phyloP scores from a whole-genome alignment of 1,284 basidiomycete genomes.

The Naganishia cerealis region DNA sequence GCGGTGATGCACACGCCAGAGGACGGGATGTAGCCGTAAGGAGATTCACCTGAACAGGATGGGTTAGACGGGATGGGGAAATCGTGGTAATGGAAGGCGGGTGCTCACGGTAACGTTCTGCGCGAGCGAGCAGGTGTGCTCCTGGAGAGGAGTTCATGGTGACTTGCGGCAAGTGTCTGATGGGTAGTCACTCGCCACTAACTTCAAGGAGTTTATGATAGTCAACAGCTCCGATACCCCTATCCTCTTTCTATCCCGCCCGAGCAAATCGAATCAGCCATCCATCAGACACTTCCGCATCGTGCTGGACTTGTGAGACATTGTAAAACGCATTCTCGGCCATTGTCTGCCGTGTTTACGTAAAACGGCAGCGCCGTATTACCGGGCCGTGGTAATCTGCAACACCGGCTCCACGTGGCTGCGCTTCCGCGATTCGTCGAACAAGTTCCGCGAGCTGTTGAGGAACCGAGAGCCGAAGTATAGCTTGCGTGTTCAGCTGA shows the following conservation, averaged over 20 bases:
- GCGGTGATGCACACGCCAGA: slow-evolving; percentile 41
- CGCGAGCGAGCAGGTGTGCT: neutral
- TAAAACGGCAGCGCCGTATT: neutral
- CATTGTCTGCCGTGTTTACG: slow-evolving; percentile 5
- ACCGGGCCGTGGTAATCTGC: neutral
- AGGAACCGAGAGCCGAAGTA: too few relatives aligned
- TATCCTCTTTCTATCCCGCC: too few relatives aligned
- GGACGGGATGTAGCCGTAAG: slow-evolving; percentile 50
- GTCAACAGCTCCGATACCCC: too few relatives aligned
- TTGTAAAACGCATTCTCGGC: slow-evolving; percentile 4
- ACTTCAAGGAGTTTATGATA: too few relatives aligned
- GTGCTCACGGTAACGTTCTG: slow-evolving; percentile 9
- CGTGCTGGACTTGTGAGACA: neutral
- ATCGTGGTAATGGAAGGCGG: neutral
- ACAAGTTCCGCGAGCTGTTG: too few relatives aligned
- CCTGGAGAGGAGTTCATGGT: neutral
- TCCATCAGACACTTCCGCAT: too few relatives aligned
- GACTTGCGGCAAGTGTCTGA: too few relatives aligned
- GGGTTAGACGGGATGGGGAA: neutral
- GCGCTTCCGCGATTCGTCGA: too few relatives aligned
- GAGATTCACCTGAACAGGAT: slow-evolving; percentile 2
- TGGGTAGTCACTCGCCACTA: too few relatives aligned
- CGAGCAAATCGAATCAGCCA: too few relatives aligned
- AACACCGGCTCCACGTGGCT: too few relatives aligned
- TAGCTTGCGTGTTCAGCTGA: too few relatives aligned